phyloP scores from a whole-genome alignment of 1,284 basidiomycete genomes.

The Calocybe gambosa region DNA sequence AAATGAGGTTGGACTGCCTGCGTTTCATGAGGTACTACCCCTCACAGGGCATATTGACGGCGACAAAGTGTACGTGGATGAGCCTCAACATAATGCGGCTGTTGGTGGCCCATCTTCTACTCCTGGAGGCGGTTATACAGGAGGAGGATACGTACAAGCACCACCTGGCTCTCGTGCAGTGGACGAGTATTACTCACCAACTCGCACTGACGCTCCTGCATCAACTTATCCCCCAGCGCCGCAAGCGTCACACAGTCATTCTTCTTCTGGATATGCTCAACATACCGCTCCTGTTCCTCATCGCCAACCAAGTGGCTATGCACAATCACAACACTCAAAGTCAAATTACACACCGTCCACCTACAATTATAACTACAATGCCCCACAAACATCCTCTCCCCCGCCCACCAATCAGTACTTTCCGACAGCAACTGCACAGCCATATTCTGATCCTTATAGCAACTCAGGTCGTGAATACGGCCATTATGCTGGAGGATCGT shows the following conservation, averaged over 20 bases:
- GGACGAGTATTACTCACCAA: constrained; percentile 59
- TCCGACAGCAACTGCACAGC: constrained; percentile 20
- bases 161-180: constrained; percentile 60
- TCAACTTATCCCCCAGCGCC: constrained; percentile 36
- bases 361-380: constrained; percentile 31
- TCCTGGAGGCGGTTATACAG: constrained; percentile 28
- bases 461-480: constrained; percentile 41
- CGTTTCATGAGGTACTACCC: constrained; percentile 68
- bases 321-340: constrained; percentile 32
- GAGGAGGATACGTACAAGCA: constrained; percentile 62
- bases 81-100: constrained; percentile 29
- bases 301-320: constrained; percentile 36
- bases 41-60: constrained; percentile 55
- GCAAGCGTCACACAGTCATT: constrained; percentile 13
- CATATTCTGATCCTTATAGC: constrained; percentile 25
- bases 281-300: constrained; percentile 20
- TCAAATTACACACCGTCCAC: constrained; percentile 36
- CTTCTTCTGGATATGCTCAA: constrained; percentile 27
- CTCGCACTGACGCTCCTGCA: constrained; percentile 20
- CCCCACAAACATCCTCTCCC: constrained; percentile 16
- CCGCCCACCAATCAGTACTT: constrained; percentile 21
- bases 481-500: constrained; percentile 45
- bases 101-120: constrained; percentile 26
- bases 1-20: constrained; percentile 63
- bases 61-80: constrained; percentile 45